Evolutionary conservation across 257 asterid species (phyloP), one percentile per base, ranked within the genome.

Genomic region (Solanum sitiens): DNA sequence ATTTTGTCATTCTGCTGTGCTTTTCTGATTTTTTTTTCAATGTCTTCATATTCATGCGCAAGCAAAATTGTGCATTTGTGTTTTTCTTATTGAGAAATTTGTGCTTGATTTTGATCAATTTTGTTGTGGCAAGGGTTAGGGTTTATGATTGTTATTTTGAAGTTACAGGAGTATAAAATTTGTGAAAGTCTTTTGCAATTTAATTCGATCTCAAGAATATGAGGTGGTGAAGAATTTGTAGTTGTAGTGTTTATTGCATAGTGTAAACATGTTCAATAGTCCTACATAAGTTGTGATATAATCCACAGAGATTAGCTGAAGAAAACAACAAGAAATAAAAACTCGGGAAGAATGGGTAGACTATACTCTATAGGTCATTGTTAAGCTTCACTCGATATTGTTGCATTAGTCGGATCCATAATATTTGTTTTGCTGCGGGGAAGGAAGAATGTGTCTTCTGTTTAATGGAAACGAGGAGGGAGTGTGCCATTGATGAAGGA

Each of bases 401-500:
- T 56, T 56, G 65, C 65, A 20, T 56, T 20, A 56, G 0, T 56
- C 65, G 25, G 25, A 56, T 56, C 65, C 65, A 7, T 56, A 1
- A 56, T 56, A 20, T 7, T 56, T 56, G 65, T 18, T 56, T 18
- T 56, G 65, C 63, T 53, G 63, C 3, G 23, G 63, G 9, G 23
- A 53, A 53, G 63, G 63, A 53, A 53, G 63, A 53, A 53, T 79
- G 11, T 27, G 45, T 79, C 85, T 27, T 47, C 68, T 16, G 44
- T 30, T 72, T 71, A 47, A 67, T 10, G 12, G 30, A 11, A 39
- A 50, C 33, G 23, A 18, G 95, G 93, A 59, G 93, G 95, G 63
- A 94, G 93, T 61, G 90, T 89, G 71, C 95, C 95, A 33, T 80
- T 87, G 50, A 94, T 83, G 89, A 93, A 93, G 20, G 92, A 88